Base-by-base conservation (phyloP, 179 eudicot species). In the Gypsophila paniculata region DNA sequence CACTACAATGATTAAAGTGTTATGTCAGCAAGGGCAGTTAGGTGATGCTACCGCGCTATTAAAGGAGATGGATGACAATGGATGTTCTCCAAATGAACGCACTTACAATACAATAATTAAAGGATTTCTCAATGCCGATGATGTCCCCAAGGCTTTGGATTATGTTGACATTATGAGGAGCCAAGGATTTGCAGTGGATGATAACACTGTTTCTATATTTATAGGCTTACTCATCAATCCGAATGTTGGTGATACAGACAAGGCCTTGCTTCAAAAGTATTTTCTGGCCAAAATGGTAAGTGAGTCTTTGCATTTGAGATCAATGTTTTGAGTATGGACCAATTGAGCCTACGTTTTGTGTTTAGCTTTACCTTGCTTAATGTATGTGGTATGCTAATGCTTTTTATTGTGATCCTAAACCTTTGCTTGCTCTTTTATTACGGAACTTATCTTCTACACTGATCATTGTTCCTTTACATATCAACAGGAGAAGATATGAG, bases 101-200 rank as follows among this genome's bases (percentile, higher is more conserved):
- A 8, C 39, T 18, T n/a, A 68, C 61, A 75, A 61, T 11, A 32
- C 39, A 6, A 51, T 68, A 5, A 74, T 48, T 19, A 59, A 58
- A 59, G 61, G 61, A n/a, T 60, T 68, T 59, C 61, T 75, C 29
- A 13, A 15, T 54, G 12, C 14, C 22, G 68, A 48, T 49, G 60
- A 69, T 48, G 25, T 75, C 14, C 18, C 8, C 3, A 36, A 34
- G 51, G 78, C 77, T 36, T 2, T 68, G 66, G 69, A 75, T 18
- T 51, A 61, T 39, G 4, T 75, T 17, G 14, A 18, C 22, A 7
- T 8, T 0, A 75, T 69, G 74, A 61, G 29, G 8, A n/a, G 21
- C 48, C 39, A 21, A 19, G 53, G 61, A 1, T 68, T 69, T 61
- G 38, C 58, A 5, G 63, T 61, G 9, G 69, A 75, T 75, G 69